phyloP scores from a whole-genome alignment of 345 rosid genomes.

The Garcia nutans region DNA sequence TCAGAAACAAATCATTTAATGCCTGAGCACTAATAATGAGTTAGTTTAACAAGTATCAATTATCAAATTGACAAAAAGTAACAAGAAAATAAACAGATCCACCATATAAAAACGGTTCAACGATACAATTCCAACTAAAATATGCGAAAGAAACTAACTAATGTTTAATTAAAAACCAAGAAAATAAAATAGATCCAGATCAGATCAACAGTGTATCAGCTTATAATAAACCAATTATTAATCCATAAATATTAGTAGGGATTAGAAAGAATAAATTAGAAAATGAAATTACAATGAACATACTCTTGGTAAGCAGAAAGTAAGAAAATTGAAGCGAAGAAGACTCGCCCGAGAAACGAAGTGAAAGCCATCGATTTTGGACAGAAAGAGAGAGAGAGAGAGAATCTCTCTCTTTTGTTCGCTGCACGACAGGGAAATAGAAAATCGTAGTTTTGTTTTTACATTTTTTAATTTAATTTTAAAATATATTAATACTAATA shows the following conservation, averaged over 20 bases:
- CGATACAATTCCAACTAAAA: no score
- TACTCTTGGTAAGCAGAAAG: slow-evolving; percentile 24
- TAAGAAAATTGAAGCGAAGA: slow-evolving; percentile 17
- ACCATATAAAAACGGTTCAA: neutral
- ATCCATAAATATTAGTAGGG: neutral
- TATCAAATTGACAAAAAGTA: neutral
- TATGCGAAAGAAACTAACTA: no score
- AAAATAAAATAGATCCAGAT: neutral
- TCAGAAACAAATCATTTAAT: no score
- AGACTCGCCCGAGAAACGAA: slow-evolving; percentile 14
- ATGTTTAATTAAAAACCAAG: neutral
- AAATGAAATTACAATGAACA: neutral
- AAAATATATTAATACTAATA: no score
- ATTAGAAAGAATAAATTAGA: neutral
- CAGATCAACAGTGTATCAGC: neutral
- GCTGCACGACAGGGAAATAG: neutral
- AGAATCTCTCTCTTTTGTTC: slow-evolving; percentile 2
- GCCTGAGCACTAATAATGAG: neutral
- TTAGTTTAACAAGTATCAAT: neutral
- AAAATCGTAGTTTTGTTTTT: neutral
- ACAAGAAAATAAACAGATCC: neutral
- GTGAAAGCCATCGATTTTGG: slow-evolving; percentile 1
- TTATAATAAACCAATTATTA: neutral
- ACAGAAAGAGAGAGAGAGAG: neutral
- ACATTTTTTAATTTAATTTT: no score